These are phyloP conservation scores for Capillidium rhysosporum DNA, from an alignment of 371 early-diverging fungal genomes.

Conservation along the genomic window DNA sequence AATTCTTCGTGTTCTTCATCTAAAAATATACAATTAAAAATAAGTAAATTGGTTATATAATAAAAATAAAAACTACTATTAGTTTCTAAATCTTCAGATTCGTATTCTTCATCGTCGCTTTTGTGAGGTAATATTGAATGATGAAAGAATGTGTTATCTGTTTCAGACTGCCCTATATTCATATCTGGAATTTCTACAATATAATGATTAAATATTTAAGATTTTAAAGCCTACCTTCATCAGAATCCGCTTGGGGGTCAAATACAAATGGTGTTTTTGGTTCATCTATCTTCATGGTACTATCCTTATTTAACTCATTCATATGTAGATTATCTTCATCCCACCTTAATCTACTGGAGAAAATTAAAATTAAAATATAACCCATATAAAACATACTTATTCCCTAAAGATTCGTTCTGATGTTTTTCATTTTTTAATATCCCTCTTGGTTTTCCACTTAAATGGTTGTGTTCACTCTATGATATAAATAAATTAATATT, in stretches of 20 bases:
- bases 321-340: slow-evolving; percentile 84
- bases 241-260: neutral
- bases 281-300: slow-evolving; percentile 91
- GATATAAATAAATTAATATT: no score
- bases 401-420: no score
- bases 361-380: neutral
- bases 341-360: slow-evolving; percentile 61
- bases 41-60: neutral
- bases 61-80: neutral
- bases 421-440: no score
- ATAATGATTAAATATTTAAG: neutral
- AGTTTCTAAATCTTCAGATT: neutral
- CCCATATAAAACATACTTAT: no score
- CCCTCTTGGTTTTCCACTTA: no score
- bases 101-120: neutral
- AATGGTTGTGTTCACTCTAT: no score
- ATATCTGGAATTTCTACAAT: slow-evolving; percentile 3
- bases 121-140: neutral
- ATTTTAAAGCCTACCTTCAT: neutral
- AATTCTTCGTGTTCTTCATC: neutral
- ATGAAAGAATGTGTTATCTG: neutral
- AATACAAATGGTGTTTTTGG: slow-evolving; percentile 90
- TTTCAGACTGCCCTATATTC: neutral
- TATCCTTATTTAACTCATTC: slow-evolving; percentile 75
- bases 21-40: neutral